Conservation (phyloP, 257 asterid species). For the Salvia rosmarinus region DNA sequence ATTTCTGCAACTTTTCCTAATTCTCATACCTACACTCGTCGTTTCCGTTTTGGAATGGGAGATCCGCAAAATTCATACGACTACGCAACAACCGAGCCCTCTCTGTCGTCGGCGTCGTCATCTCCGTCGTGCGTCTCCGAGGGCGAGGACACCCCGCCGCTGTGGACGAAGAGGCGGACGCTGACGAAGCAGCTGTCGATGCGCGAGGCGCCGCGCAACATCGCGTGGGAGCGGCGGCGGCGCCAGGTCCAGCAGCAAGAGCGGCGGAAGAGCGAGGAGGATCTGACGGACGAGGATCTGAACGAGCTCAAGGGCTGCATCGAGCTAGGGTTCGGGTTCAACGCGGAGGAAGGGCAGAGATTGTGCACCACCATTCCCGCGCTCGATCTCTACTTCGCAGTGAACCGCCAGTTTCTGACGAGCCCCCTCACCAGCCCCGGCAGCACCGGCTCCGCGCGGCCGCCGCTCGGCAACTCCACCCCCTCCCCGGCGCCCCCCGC, state of each 20-base stretch:
- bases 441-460: constrained; percentile 35
- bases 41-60: constrained; percentile 14
- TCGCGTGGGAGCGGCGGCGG: constrained; percentile 80
- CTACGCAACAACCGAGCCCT: background rate
- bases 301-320: constrained; percentile 83
- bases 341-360: constrained; percentile 67
- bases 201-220: constrained; percentile 71
- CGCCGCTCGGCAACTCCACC: background rate
- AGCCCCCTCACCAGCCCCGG: constrained; percentile 62
- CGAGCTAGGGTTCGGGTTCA: constrained; percentile 84
- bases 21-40: background rate
- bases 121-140: constrained; percentile 48
- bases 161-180: constrained; percentile 47
- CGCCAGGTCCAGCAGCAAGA: constrained; percentile 51
- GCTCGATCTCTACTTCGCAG: constrained; percentile 79
- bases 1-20: background rate
- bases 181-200: constrained; percentile 65
- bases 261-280: constrained; percentile 44
- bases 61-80: constrained; percentile 20
- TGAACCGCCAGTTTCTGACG: constrained; percentile 53
- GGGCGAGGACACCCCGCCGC: constrained; percentile 63
- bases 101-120: constrained; percentile 9
- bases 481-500: background rate
- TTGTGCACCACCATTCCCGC: constrained; percentile 80
- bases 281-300: constrained; percentile 75